These are phyloP conservation scores for Calocybe indica DNA, from an alignment of 768 basidiomycete genomes.

Conservation along the genomic window DNA sequence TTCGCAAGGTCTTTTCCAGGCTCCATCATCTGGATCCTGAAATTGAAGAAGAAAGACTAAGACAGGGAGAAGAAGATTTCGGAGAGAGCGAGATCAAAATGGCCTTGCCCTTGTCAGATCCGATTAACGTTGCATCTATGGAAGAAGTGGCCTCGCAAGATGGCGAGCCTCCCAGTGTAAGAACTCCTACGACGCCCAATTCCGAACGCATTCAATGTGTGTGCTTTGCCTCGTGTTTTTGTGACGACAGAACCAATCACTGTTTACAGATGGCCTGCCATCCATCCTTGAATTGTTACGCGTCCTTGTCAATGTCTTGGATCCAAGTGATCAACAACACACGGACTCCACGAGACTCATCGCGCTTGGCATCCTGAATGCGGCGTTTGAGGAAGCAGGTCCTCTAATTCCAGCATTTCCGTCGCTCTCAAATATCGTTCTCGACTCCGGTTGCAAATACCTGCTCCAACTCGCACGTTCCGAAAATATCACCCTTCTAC, in stretches of 20 bases:
- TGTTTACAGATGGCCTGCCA: constrained; percentile 74
- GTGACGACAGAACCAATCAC: neutral
- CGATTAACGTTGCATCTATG: too few relatives aligned
- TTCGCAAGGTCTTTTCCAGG: constrained; percentile 74
- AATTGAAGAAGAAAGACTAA: constrained; percentile 63
- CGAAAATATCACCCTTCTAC: constrained; percentile 75
- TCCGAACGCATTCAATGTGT: constrained; percentile 36
- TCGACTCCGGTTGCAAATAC: constrained; percentile 92
- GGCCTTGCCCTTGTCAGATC: constrained; percentile 36
- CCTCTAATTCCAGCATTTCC: constrained; percentile 69
- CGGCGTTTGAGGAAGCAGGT: constrained; percentile 83
- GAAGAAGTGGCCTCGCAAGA: constrained; percentile 7
- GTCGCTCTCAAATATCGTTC: constrained; percentile 68
- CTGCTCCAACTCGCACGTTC: constrained; percentile 95
- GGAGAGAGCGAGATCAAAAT: constrained; percentile 55
- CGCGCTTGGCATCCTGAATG: constrained; percentile 82
- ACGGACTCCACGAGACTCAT: constrained; percentile 93
- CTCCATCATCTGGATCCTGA: constrained; percentile 62
- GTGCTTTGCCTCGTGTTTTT: constrained; percentile 11
- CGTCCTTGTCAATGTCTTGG: constrained; percentile 91
- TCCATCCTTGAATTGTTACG: constrained; percentile 90
- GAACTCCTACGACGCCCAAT: constrained; percentile 17
- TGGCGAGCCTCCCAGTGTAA: constrained; percentile 6
- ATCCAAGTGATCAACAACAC: constrained; percentile 91
- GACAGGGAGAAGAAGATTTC: constrained; percentile 41